Conservation (phyloP, 441 rosid species). For the Mallotus japonicus region DNA sequence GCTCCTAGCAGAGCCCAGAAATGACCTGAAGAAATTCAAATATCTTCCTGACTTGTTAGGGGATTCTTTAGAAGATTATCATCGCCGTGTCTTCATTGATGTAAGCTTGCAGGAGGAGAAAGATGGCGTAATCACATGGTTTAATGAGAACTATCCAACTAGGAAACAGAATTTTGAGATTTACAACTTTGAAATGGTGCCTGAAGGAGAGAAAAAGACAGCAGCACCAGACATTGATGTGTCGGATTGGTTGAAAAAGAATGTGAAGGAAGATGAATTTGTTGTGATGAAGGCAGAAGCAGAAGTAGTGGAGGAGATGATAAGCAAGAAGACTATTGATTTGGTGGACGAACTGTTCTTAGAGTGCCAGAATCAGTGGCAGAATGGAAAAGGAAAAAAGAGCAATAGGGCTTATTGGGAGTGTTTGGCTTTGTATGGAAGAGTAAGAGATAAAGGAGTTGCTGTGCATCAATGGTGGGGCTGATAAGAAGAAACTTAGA, state of each 20-base stretch:
- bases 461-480: constrained; percentile 28
- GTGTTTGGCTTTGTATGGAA: constrained; percentile 22
- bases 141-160: constrained; percentile 22
- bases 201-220: constrained; percentile 9
- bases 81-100: constrained; percentile 31
- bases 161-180: constrained; percentile 18
- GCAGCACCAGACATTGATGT: neutral
- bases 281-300: constrained; percentile 30
- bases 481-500: neutral
- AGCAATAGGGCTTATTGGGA: constrained; percentile 26
- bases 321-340: constrained; percentile 1
- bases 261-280: constrained; percentile 24
- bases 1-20: constrained; percentile 21
- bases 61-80: constrained; percentile 35
- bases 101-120: constrained; percentile 23
- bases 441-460: constrained; percentile 21
- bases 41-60: constrained; percentile 40
- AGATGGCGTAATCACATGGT: constrained; percentile 17
- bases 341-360: constrained; percentile 23
- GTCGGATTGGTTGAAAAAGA: constrained; percentile 21
- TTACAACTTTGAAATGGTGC: constrained; percentile 14
- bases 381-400: constrained; percentile 2
- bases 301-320: constrained; percentile 25
- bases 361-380: constrained; percentile 24
- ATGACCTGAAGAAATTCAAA: constrained; percentile 27